Evolutionary conservation across 768 basidiomycete species (phyloP).

Genomic region (Kwoniella bestiolae): DNA sequence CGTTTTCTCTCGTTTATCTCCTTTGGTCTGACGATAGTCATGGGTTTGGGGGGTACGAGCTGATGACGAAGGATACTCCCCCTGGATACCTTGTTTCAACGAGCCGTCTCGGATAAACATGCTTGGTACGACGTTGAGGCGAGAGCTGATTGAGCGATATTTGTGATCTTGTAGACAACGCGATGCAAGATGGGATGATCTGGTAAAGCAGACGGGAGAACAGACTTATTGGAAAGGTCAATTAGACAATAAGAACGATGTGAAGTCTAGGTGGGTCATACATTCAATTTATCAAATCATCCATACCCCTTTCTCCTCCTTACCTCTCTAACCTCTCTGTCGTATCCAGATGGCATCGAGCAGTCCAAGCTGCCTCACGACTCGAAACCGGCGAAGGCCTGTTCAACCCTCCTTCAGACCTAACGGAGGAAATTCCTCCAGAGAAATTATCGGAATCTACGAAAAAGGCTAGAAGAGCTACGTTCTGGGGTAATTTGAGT

Average conservation of each 20-base stretch:
- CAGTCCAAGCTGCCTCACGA: constrained; percentile 33
- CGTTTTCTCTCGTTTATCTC: neutral
- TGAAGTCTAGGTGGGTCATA: constrained; percentile 35
- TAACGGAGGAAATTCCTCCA: constrained; percentile 2
- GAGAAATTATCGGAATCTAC: neutral
- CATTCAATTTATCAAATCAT: neutral
- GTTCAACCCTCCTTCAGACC: constrained; percentile 14
- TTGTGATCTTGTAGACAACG: constrained; percentile 20
- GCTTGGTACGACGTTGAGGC: too few relatives aligned
- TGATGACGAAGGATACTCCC: too few relatives aligned
- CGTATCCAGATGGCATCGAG: constrained; percentile 37
- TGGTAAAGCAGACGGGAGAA: constrained; percentile 34
- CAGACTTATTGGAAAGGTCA: constrained; percentile 29
- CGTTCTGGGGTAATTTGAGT: constrained; percentile 41
- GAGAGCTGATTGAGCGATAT: neutral
- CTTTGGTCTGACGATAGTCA: neutral
- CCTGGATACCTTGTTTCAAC: too few relatives aligned
- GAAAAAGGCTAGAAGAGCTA: constrained; percentile 28
- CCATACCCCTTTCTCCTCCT: neutral
- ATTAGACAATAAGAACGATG: constrained; percentile 49
- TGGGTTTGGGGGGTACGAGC: too few relatives aligned
- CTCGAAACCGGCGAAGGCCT: constrained; percentile 40
- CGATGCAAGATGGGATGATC: constrained; percentile 47
- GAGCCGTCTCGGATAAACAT: too few relatives aligned
- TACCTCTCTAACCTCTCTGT: neutral